Conservation (phyloP, 345 rosid genomes). For the Toxicodendron radicans region DNA sequence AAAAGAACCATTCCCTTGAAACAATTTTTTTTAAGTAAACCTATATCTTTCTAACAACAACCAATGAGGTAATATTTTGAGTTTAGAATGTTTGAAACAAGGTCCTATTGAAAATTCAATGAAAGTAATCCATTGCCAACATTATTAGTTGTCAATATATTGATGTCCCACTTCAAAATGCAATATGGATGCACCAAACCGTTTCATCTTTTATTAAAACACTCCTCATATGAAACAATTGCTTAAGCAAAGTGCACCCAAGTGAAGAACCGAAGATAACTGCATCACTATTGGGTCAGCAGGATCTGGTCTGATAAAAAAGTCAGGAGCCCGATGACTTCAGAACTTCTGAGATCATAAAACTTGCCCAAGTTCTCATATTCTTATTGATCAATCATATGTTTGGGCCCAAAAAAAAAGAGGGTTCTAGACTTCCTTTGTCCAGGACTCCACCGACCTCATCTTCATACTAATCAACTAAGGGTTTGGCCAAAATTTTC, state of each 20-base stretch:
- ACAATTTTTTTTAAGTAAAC: neutral
- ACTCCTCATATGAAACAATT: neutral
- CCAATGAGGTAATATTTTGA: constrained; percentile 1
- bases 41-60: neutral
- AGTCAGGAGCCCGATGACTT: neutral
- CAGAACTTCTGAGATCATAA: neutral
- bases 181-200: neutral
- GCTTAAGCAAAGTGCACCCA: neutral
- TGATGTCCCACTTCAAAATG: constrained; percentile 1
- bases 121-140: neutral
- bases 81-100: neutral
- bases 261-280: neutral
- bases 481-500: neutral
- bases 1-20: neutral
- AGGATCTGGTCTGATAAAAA: neutral
- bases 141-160: neutral
- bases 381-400: neutral
- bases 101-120: neutral
- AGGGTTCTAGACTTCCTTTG: neutral
- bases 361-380: neutral
- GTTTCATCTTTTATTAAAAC: neutral
- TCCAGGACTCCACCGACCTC: neutral
- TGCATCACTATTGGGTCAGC: neutral
- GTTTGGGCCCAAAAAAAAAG: neutral
- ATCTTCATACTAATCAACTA: neutral